Evolutionary conservation across 2,329 filamentous ascomycete genomes (phyloP).

Genomic region (Xylaria sp.): DNA sequence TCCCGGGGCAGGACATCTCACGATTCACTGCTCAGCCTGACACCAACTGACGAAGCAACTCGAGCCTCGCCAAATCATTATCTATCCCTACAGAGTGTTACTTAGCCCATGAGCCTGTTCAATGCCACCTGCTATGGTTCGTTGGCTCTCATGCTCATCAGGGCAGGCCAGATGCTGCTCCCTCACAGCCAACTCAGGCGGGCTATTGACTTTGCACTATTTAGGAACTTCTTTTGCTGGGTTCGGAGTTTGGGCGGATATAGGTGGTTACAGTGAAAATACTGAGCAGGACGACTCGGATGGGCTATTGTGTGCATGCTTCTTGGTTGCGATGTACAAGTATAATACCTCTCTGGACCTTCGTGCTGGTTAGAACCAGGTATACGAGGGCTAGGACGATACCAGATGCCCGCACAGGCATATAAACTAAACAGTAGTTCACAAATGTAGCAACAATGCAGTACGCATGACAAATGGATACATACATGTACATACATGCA

Average conservation of each 20-base stretch:
- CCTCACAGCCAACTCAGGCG: constrained; percentile 6
- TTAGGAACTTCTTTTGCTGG: constrained; percentile 19
- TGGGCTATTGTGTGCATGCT: constrained; percentile 7
- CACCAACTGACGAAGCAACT: neutral
- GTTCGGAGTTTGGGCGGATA: constrained; percentile 25
- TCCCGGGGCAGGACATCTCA: neutral
- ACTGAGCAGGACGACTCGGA: neutral
- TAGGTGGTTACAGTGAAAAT: constrained; percentile 9
- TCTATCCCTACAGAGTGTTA: neutral
- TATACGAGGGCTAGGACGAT: neutral
- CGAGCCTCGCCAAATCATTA: neutral
- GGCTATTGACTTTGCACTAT: constrained; percentile 15
- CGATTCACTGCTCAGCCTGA: neutral
- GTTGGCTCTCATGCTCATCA: neutral
- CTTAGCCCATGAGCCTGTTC: neutral
- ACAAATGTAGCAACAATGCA: constrained; percentile 1
- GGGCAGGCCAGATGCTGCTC: neutral
- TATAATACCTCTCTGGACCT: constrained; percentile 20
- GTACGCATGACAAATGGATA: neutral
- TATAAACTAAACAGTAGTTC: constrained; percentile 6
- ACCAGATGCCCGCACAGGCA: neutral
- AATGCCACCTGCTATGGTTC: neutral
- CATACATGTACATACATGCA: no score
- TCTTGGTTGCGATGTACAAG: constrained; percentile 27
- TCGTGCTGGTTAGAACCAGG: neutral